A percentile compares a stretch with the other conserved stretches of the same genome.
Conservation (phyloP, 164 flowering plant genomes). For the Stephania japonica region DNA sequence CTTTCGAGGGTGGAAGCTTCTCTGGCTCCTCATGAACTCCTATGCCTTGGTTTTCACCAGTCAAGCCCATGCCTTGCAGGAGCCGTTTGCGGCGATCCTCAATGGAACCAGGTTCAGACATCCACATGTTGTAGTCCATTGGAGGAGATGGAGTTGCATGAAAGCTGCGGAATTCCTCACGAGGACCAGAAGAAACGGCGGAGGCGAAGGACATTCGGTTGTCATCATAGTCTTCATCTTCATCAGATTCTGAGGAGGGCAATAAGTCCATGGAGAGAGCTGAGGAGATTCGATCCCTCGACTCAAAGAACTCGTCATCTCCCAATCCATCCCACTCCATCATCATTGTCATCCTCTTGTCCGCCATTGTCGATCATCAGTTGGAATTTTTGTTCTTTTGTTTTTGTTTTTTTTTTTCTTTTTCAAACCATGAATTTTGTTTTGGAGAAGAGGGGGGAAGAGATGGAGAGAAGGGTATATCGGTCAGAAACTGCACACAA, state of each 20-base stretch:
- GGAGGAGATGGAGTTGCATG: constrained; percentile 8
- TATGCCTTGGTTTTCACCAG: constrained; percentile 17
- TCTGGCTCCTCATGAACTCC: constrained; percentile 24
- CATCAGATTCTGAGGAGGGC: constrained; percentile 46
- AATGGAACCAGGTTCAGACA: constrained; percentile 66
- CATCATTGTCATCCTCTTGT: constrained; percentile 35
- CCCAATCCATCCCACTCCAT: constrained; percentile 59
- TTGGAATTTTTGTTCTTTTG: background rate
- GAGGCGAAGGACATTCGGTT: constrained; percentile 65
- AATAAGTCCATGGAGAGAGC: constrained; percentile 36
- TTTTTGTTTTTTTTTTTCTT: background rate
- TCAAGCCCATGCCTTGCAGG: constrained; percentile 70
- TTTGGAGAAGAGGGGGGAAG: constrained; percentile 1
- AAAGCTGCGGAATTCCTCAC: constrained; percentile 12
- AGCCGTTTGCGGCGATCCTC: constrained; percentile 65
- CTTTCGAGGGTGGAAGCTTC: background rate
- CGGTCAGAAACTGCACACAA: constrained; percentile 30
- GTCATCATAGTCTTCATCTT: constrained; percentile 60
- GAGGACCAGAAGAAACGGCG: constrained; percentile 33
- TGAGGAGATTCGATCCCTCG: constrained; percentile 49
- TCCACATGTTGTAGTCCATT: constrained; percentile 61
- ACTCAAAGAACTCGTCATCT: constrained; percentile 63
- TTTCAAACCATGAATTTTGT: background rate
- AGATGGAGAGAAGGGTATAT: constrained; percentile 3
- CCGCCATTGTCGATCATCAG: constrained; percentile 23